Evolutionary conservation across 164 flowering plant species (phyloP).

Genomic region (Vitis vinifera): DNA sequence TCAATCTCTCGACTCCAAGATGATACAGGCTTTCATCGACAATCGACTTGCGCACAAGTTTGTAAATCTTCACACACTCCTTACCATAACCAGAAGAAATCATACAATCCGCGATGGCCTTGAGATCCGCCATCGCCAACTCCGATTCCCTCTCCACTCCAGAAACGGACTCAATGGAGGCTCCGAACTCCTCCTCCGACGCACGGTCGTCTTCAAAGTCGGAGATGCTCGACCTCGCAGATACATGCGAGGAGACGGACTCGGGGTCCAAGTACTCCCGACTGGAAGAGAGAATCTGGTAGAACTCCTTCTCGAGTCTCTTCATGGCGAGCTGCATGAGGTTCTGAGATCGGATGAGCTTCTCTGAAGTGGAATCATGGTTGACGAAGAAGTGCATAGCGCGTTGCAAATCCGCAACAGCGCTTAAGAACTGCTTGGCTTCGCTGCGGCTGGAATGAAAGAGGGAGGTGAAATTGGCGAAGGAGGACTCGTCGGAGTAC

Average conservation of each 20-base stretch:
- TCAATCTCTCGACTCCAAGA: conserved; percentile 46
- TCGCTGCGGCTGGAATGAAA: conserved; percentile 39
- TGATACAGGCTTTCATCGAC: conserved; percentile 62
- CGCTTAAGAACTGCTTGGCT: conserved; percentile 35
- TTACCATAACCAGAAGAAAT: conserved; percentile 65
- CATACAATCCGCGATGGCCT: conserved; percentile 73
- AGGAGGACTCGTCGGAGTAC: conserved; percentile 24
- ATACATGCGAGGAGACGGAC: conserved; percentile 44
- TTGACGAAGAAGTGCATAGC: conserved; percentile 52
- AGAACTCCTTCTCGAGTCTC: conserved; percentile 62
- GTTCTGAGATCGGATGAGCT: conserved; percentile 46
- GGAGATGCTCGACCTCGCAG: conserved; percentile 34
- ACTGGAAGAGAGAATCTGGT: conserved; percentile 44
- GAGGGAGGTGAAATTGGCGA: conserved; percentile 28
- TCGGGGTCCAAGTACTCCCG: conserved; percentile 47
- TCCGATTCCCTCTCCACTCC: conserved; percentile 34
- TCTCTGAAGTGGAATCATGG: conserved; percentile 28
- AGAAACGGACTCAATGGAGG: conserved; percentile 20
- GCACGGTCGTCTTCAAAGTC: conserved; percentile 32
- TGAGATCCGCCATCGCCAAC: conserved; percentile 55
- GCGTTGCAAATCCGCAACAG: conserved; percentile 42
- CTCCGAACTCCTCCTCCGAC: conserved; percentile 30
- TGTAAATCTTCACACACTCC: conserved; percentile 70
- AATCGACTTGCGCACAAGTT: conserved; percentile 55
- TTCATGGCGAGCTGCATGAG: conserved; percentile 69